These are phyloP conservation scores for Solanum aculeatissimum DNA, from an alignment of 305 asterid species.

Conservation along the genomic window DNA sequence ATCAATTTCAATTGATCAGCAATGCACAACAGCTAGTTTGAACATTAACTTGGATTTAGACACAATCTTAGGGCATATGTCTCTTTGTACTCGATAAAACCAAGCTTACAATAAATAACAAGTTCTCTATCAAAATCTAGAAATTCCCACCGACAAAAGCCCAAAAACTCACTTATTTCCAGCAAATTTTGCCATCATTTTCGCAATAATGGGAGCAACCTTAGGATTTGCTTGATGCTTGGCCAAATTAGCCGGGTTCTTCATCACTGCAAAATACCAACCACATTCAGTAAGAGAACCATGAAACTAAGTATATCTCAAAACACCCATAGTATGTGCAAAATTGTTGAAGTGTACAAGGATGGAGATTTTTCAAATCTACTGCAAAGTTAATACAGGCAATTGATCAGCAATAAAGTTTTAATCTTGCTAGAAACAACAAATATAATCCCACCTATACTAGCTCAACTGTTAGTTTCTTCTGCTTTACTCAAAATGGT, in stretches of 20 bases:
- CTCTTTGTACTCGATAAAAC: neutral
- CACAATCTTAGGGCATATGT: neutral
- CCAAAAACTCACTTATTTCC: slow-evolving; percentile 23
- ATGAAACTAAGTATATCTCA: neutral
- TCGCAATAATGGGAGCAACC: slow-evolving; percentile 73
- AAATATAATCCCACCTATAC: neutral
- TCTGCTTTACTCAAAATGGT: neutral
- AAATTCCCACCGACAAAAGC: neutral
- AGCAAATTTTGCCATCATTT: slow-evolving; percentile 75
- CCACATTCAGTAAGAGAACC: neutral
- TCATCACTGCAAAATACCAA: slow-evolving; percentile 55
- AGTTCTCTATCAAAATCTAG: neutral
- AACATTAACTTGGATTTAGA: neutral
- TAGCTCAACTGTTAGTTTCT: neutral
- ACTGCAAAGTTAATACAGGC: neutral
- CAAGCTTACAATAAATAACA: neutral
- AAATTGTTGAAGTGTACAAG: neutral
- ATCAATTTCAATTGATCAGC: neutral
- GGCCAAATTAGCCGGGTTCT: slow-evolving; percentile 82
- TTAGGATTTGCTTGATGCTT: slow-evolving; percentile 86
- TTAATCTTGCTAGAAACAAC: neutral
- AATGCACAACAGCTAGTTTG: neutral
- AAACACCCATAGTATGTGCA: neutral
- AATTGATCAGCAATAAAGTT: neutral
- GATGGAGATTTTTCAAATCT: neutral